Conservation (phyloP, 305 asterid genomes). For the Withania somnifera region DNA sequence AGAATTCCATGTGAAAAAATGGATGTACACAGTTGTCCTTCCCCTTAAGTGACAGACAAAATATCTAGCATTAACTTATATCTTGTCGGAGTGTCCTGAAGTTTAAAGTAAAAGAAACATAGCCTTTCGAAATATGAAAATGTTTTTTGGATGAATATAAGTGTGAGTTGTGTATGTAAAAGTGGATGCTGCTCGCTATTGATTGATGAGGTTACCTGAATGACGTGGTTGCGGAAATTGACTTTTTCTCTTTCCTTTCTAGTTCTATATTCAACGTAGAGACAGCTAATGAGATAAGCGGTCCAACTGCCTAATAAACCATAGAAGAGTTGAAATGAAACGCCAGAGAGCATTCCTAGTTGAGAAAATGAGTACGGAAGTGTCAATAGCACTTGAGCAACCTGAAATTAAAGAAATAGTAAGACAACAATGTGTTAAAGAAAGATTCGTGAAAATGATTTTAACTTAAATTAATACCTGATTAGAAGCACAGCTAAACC, state of each 20-base stretch:
- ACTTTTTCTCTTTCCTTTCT: constrained; percentile 63
- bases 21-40: neutral
- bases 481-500: constrained; percentile 78
- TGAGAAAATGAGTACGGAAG: constrained; percentile 76
- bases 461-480: constrained; percentile 21
- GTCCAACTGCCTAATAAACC: constrained; percentile 71
- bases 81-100: neutral
- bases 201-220: constrained; percentile 37
- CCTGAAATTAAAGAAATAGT: constrained; percentile 18
- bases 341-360: constrained; percentile 64
- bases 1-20: neutral
- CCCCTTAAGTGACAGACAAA: neutral
- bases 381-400: constrained; percentile 66
- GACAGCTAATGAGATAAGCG: constrained; percentile 53
- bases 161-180: neutral
- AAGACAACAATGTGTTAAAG: neutral
- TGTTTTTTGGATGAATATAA: neutral
- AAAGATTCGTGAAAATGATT: neutral
- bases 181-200: too few species aligned
- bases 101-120: neutral
- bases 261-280: constrained; percentile 59
- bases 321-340: constrained; percentile 53
- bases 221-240: constrained; percentile 62
- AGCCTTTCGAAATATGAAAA: neutral
- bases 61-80: neutral